A percentile compares a stretch with the other conserved stretches of the same genome.
Conservation (phyloP, 129 eudicot species). For the Calendula officinalis region DNA sequence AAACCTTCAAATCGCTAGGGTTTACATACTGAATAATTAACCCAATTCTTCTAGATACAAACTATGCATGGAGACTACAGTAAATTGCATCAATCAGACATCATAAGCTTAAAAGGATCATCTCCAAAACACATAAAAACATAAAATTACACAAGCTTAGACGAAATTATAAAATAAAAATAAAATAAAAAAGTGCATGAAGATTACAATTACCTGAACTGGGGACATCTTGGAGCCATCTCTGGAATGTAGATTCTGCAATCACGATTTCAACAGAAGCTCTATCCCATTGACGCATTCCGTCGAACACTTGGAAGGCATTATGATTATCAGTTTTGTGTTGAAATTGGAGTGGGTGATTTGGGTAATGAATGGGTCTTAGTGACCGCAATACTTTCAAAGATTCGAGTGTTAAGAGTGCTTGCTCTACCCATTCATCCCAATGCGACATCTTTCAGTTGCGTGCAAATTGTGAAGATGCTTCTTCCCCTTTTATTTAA, state of each 20-base stretch:
- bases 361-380: slow-evolving; percentile 72
- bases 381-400: slow-evolving; percentile 69
- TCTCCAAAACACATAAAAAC: no score
- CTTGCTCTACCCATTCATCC: slow-evolving; percentile 75
- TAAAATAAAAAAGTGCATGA: background rate
- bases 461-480: slow-evolving; percentile 14
- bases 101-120: no score
- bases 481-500: background rate
- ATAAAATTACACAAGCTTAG: no score
- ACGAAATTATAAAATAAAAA: background rate
- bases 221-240: slow-evolving; percentile 73
- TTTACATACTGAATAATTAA: no score
- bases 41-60: no score
- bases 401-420: slow-evolving; percentile 59
- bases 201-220: slow-evolving; percentile 53
- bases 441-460: slow-evolving; percentile 39
- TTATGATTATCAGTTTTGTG: slow-evolving; percentile 3
- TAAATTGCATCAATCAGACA: no score
- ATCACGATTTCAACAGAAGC: slow-evolving; percentile 67
- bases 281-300: slow-evolving; percentile 73
- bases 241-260: slow-evolving; percentile 62
- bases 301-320: slow-evolving; percentile 51
- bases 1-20: background rate
- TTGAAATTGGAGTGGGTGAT: background rate
- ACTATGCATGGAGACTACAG: no score